Percentiles rank a stretch among this genome's conserved stretches.
phyloP scores from a whole-genome alignment of 805 yeast species.

The Blastobotrys chiropterorum region DNA sequence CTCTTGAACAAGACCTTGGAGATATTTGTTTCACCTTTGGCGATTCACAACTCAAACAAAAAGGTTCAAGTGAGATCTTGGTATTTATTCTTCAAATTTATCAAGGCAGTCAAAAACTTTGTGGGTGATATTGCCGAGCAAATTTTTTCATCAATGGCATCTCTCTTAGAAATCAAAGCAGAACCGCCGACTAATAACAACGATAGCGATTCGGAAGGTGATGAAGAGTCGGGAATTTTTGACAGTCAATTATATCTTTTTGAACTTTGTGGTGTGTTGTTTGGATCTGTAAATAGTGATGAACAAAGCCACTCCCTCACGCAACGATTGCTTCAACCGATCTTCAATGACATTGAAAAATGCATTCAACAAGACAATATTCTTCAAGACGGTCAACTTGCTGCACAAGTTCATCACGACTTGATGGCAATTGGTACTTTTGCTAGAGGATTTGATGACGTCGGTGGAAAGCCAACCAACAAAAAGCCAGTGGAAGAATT shows the following conservation, averaged over 20 bases:
- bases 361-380: slow-evolving; percentile 31
- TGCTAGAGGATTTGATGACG: slow-evolving; percentile 69
- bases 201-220: slow-evolving; percentile 38
- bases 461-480: slow-evolving; percentile 26
- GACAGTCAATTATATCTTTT: slow-evolving; percentile 75
- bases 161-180: slow-evolving; percentile 57
- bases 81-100: slow-evolving; percentile 81
- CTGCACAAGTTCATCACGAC: slow-evolving; percentile 78
- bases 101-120: slow-evolving; percentile 67
- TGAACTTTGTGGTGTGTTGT: slow-evolving; percentile 78
- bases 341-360: slow-evolving; percentile 63
- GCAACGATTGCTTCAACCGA: slow-evolving; percentile 66
- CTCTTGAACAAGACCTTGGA: slow-evolving; percentile 56
- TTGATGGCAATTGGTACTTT: slow-evolving; percentile 86
- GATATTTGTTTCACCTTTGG: slow-evolving; percentile 72
- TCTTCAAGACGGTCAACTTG: slow-evolving; percentile 36
- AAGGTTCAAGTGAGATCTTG: slow-evolving; percentile 82
- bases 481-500: slow-evolving; percentile 40
- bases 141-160: slow-evolving; percentile 53
- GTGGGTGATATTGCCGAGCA: slow-evolving; percentile 50
- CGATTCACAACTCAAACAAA: slow-evolving; percentile 67
- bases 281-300: slow-evolving; percentile 45
- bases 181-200: slow-evolving; percentile 35
- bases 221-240: slow-evolving; percentile 52
- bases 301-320: slow-evolving; percentile 39